These are phyloP conservation scores for Nitzschia sp. DNA, from an alignment of 108 stramenopile genomes.

Conservation along the genomic window DNA sequence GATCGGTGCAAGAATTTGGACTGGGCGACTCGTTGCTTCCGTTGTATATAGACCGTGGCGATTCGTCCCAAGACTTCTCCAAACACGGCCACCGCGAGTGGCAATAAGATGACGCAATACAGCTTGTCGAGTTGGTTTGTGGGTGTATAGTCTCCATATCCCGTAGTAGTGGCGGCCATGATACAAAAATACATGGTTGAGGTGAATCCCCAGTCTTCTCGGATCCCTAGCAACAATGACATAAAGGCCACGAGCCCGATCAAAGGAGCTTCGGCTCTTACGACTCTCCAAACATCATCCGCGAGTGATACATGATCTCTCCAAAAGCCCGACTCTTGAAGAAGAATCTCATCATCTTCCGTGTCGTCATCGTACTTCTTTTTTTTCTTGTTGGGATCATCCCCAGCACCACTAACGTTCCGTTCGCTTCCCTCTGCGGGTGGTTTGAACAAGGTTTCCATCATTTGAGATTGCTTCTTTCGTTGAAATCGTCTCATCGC, in stretches of 20 bases:
- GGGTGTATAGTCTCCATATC: slow-evolving; percentile 47
- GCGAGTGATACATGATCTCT: slow-evolving; percentile 9
- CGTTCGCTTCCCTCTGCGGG: neutral
- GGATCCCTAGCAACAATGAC: slow-evolving; percentile 6
- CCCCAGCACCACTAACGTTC: no score
- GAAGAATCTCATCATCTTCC: neutral
- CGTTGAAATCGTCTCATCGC: slow-evolving; percentile 7
- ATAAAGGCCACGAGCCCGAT: slow-evolving; percentile 4
- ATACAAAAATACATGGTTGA: slow-evolving; percentile 11
- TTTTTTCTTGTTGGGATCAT: neutral
- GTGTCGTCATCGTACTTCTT: neutral
- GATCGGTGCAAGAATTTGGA: slow-evolving; percentile 39
- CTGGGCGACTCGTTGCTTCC: slow-evolving; percentile 20
- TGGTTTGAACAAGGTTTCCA: neutral
- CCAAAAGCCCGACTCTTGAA: slow-evolving; percentile 15
- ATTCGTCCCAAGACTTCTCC: slow-evolving; percentile 46
- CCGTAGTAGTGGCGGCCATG: slow-evolving; percentile 39
- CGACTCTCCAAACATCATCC: slow-evolving; percentile 11
- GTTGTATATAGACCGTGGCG: slow-evolving; percentile 37
- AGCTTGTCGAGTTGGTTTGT: slow-evolving; percentile 5
- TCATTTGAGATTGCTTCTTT: slow-evolving; percentile 5
- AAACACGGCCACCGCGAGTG: slow-evolving; percentile 57
- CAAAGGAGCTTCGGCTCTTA: neutral
- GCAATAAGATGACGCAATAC: slow-evolving; percentile 50
- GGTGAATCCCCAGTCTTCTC: slow-evolving; percentile 1